phyloP scores from a whole-genome alignment of 2,329 filamentous ascomycete species.

The Colletotrichum horii region DNA sequence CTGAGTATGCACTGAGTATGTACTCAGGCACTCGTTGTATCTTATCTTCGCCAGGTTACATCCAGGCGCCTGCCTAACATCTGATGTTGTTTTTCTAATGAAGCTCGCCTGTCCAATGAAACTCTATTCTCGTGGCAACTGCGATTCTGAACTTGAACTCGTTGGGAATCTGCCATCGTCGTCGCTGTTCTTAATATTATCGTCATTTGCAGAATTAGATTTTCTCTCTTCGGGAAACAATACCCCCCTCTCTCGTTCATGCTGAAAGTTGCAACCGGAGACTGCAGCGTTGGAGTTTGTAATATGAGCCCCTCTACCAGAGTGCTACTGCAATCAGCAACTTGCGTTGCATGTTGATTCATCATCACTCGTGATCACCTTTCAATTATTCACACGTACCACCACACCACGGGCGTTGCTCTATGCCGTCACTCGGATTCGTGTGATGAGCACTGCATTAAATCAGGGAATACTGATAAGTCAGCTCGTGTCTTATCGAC shows the following conservation, averaged over 20 bases:
- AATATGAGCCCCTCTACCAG: background rate
- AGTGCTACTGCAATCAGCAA: background rate
- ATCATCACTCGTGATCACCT: background rate
- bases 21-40: background rate
- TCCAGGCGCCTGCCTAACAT: background rate
- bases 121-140: background rate
- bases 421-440: background rate
- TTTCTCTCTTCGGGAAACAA: background rate
- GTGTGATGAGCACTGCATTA: background rate
- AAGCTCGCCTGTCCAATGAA: background rate
- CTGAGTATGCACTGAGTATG: background rate
- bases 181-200: background rate
- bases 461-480: background rate
- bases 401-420: background rate
- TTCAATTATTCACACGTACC: background rate
- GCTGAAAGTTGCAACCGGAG: background rate
- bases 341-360: background rate
- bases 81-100: background rate
- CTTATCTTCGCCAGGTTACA: background rate
- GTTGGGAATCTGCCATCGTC: rapidly evolving
- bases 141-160: background rate
- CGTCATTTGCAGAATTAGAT: background rate
- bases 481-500: background rate
- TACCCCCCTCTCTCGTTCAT: background rate
- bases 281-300: background rate